Percentiles rank a stretch among this genome's conserved stretches.
phyloP scores from a whole-genome alignment of 768 basidiomycete species.

The Tulasnella calospora region DNA sequence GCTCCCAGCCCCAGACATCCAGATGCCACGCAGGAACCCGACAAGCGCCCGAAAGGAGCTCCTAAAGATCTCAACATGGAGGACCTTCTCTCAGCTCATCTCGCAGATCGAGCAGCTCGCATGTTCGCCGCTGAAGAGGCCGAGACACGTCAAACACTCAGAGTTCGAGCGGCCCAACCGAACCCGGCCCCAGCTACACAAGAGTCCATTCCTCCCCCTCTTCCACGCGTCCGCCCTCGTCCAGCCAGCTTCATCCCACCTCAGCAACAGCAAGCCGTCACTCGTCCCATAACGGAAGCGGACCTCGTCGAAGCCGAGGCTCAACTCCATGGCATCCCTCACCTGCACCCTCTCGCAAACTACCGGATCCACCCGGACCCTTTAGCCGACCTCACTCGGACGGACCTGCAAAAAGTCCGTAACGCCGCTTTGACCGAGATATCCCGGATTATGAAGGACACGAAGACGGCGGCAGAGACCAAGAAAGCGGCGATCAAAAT shows the following conservation, averaged over 20 bases:
- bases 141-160: background rate
- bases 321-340: background rate
- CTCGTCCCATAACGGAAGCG: background rate
- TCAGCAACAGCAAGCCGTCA: background rate
- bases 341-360: constrained; percentile 1
- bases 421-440: background rate
- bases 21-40: background rate
- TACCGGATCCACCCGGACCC: background rate
- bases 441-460: background rate
- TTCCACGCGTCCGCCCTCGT: background rate
- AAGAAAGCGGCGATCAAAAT: constrained; percentile 4
- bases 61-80: constrained; percentile 16
- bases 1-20: background rate
- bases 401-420: constrained; percentile 14
- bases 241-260: background rate
- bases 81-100: constrained; percentile 10
- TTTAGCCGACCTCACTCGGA: background rate
- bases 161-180: background rate
- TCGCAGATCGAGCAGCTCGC: constrained; percentile 7
- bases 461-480: background rate
- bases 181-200: background rate
- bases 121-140: constrained; percentile 16
- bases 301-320: background rate
- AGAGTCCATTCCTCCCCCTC: background rate
- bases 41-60: background rate